Conservation (phyloP, 169 alveolate genomes). For the Theileria equi region DNA sequence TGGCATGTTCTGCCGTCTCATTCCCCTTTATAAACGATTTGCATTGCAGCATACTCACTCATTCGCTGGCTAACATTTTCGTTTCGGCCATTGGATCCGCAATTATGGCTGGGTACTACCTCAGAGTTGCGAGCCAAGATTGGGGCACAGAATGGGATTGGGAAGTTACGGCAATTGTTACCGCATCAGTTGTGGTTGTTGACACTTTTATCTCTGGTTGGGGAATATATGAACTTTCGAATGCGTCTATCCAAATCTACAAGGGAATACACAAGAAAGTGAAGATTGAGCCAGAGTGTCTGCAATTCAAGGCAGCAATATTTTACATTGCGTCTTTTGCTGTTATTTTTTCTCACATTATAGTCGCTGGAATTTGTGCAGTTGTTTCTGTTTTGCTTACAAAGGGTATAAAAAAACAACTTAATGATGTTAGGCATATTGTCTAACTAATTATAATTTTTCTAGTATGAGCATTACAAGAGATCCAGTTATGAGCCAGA, state of each 20-base stretch:
- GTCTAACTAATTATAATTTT: not conserved
- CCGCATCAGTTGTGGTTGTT: slow-evolving; percentile 68
- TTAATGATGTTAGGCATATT: slow-evolving; percentile 32
- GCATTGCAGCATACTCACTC: slow-evolving; percentile 65
- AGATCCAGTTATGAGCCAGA: not conserved
- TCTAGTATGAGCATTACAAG: not conserved
- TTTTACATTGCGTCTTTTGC: slow-evolving; percentile 56
- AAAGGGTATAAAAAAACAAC: slow-evolving; percentile 43
- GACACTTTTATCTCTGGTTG: slow-evolving; percentile 66
- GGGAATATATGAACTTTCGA: slow-evolving; percentile 63
- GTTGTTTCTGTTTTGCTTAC: slow-evolving; percentile 46
- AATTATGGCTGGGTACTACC: slow-evolving; percentile 45
- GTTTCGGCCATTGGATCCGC: slow-evolving; percentile 59
- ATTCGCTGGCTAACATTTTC: slow-evolving; percentile 61
- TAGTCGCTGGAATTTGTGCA: slow-evolving; percentile 54
- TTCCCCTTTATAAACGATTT: slow-evolving; percentile 68
- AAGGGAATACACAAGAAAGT: slow-evolving; percentile 47
- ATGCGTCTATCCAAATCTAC: slow-evolving; percentile 66
- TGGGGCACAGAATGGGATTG: slow-evolving; percentile 73
- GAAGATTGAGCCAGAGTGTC: slow-evolving; percentile 62
- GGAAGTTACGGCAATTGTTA: slow-evolving; percentile 57
- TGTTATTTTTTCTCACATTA: slow-evolving; percentile 56
- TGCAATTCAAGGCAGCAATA: slow-evolving; percentile 60
- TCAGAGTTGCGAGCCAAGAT: slow-evolving; percentile 22
- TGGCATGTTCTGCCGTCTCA: slow-evolving; percentile 58